Percentiles rank a stretch among this genome's conserved stretches.
phyloP scores from a whole-genome alignment of 371 early-diverging fungal species.

The Sporodiniella umbellata region DNA sequence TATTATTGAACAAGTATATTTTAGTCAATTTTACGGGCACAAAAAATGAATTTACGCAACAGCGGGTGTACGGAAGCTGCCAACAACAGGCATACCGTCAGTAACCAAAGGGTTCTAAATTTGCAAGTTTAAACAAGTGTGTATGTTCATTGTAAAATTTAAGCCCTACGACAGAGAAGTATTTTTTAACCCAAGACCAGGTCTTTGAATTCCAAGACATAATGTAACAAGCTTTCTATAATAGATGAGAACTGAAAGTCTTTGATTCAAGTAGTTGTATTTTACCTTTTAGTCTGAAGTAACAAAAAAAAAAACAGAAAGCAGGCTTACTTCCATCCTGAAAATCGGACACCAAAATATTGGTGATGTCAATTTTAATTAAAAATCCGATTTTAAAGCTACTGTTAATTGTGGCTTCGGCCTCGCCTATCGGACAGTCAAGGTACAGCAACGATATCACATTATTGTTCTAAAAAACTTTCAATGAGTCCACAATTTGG shows the following conservation, averaged over 20 bases:
- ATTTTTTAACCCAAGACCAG: slow-evolving; percentile 50
- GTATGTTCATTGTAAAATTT: not conserved
- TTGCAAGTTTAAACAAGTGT: not conserved
- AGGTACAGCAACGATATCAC: too few species aligned
- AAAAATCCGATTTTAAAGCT: too few species aligned
- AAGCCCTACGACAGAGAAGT: slow-evolving; percentile 40
- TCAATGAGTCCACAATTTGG: too few species aligned
- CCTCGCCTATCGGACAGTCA: too few species aligned
- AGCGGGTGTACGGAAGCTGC: slow-evolving; percentile 59
- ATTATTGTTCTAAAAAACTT: too few species aligned
- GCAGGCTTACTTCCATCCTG: not conserved
- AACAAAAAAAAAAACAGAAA: not conserved
- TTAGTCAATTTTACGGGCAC: not conserved
- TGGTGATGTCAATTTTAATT: slow-evolving; percentile 1
- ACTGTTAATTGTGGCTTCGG: too few species aligned
- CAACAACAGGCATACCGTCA: slow-evolving; percentile 60
- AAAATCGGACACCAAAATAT: not conserved
- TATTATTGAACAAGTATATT: slow-evolving; percentile 6
- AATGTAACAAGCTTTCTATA: not conserved
- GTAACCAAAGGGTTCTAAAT: slow-evolving; percentile 58
- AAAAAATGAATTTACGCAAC: slow-evolving; percentile 38
- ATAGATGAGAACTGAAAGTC: not conserved
- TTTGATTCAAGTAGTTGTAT: not conserved
- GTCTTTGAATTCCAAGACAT: slow-evolving; percentile 52
- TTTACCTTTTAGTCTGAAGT: not conserved